A percentile compares a stretch with the other conserved stretches of the same genome.
Evolutionary conservation across 23 red algal species (phyloP).

Genomic region (Pyropia yezoensis): DNA sequence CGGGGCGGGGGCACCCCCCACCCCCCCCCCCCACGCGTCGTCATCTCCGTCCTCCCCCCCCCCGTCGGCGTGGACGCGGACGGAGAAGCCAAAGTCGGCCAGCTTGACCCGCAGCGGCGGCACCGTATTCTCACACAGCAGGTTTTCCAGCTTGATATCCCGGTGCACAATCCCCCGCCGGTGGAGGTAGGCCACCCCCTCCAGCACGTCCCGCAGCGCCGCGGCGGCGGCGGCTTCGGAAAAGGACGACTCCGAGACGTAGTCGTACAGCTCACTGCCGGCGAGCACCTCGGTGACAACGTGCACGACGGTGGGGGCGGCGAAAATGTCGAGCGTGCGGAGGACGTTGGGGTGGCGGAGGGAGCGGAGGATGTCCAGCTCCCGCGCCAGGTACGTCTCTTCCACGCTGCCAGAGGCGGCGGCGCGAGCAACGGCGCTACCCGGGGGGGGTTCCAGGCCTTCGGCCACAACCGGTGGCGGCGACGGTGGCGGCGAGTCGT

Average conservation of each 20-base stretch:
- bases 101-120: conserved; percentile 66
- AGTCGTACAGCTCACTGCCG: conserved; percentile 58
- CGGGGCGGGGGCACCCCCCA: no score
- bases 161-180: conserved; percentile 72
- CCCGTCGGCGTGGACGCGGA: conserved; percentile 11
- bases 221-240: conserved; percentile 33
- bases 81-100: conserved; percentile 87
- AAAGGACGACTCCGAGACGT: conserved; percentile 37
- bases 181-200: conserved; percentile 72
- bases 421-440: no score
- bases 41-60: neutral
- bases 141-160: conserved; percentile 84
- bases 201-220: conserved; percentile 62
- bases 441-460: no score
- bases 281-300: conserved; percentile 79
- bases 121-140: conserved; percentile 50
- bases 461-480: no score
- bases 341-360: conserved; percentile 62
- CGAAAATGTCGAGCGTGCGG: conserved; percentile 49
- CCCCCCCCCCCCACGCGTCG: no score
- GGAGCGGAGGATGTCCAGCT: conserved; percentile 64
- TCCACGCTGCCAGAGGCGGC: conserved; percentile 18
- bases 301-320: conserved; percentile 22
- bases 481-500: no score
- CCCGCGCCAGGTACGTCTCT: conserved; percentile 63